phyloP scores from a whole-genome alignment of 2,329 filamentous ascomycete species.

The Karstenula rhodostoma region DNA sequence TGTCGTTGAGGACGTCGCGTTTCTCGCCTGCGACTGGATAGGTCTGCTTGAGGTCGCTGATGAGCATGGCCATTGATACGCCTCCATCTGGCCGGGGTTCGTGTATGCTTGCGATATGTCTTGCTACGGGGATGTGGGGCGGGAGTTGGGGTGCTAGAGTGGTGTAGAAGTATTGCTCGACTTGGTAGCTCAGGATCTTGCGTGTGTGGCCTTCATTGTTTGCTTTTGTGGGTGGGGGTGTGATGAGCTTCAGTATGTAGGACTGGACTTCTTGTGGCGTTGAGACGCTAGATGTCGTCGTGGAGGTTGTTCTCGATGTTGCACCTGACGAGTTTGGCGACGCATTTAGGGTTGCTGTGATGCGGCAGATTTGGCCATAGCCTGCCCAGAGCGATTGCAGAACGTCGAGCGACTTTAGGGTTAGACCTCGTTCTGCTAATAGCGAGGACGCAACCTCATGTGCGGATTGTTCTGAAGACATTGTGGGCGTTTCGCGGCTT shows the following conservation, averaged over 20 bases:
- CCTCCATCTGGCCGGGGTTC: slow-evolving; percentile 45
- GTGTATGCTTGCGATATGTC: slow-evolving; percentile 58
- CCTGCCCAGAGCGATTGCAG: slow-evolving; percentile 59
- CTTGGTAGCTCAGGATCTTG: slow-evolving; percentile 72
- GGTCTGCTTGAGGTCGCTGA: slow-evolving; percentile 63
- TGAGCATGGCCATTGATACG: slow-evolving; percentile 61
- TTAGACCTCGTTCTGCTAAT: slow-evolving; percentile 34
- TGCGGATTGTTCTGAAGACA: slow-evolving; percentile 40
- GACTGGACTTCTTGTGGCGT: slow-evolving; percentile 36
- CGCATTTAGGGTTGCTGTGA: slow-evolving; percentile 52
- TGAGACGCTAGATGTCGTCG: slow-evolving; percentile 18
- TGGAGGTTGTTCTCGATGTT: slow-evolving; percentile 24
- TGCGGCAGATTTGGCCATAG: slow-evolving; percentile 63
- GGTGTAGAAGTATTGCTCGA: slow-evolving; percentile 72
- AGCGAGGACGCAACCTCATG: slow-evolving; percentile 36
- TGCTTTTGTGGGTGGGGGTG: slow-evolving; percentile 55
- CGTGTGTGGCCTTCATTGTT: slow-evolving; percentile 68
- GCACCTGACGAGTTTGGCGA: slow-evolving; percentile 17
- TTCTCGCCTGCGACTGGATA: slow-evolving; percentile 68
- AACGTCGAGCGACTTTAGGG: slow-evolving; percentile 32
- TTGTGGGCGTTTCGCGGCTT: slow-evolving; percentile 43
- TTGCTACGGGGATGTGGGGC: slow-evolving; percentile 57
- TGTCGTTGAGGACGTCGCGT: slow-evolving; percentile 55
- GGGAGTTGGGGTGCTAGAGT: slow-evolving; percentile 61
- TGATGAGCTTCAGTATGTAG: slow-evolving; percentile 68